Evolutionary conservation across 352 stramenopile genomes (phyloP).

Genomic region (Phytophthora podocarpi): DNA sequence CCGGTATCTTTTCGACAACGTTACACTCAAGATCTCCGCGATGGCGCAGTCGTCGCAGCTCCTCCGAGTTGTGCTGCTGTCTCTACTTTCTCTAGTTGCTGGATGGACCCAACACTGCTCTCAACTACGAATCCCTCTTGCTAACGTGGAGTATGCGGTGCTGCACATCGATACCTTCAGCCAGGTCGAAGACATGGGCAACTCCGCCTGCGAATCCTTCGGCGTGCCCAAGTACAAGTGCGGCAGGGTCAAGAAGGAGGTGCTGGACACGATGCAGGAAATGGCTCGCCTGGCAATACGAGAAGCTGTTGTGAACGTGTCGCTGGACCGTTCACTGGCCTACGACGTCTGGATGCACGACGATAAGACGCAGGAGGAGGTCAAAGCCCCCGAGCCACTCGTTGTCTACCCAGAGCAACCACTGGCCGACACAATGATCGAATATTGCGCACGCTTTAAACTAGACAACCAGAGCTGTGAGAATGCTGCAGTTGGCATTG

Average conservation of each 20-base stretch:
- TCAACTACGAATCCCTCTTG: conserved; percentile 24
- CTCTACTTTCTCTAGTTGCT: neutral
- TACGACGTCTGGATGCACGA: conserved; percentile 44
- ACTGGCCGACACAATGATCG: conserved; percentile 33
- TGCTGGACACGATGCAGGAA: conserved; percentile 45
- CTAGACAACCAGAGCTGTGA: conserved; percentile 23
- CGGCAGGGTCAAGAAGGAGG: conserved; percentile 27
- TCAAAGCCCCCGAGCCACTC: conserved; percentile 30
- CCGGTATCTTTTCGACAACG: too few species aligned
- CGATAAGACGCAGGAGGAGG: conserved; percentile 6
- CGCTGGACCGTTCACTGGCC: conserved; percentile 51
- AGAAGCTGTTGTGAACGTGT: conserved; percentile 65
- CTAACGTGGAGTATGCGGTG: conserved; percentile 35
- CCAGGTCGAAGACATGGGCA: conserved; percentile 33
- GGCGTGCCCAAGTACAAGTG: conserved; percentile 43
- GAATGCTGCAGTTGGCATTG: conserved; percentile 20
- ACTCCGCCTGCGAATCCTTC: conserved; percentile 22
- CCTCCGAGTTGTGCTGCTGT: conserved; percentile 6
- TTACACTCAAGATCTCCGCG: conserved; percentile 1
- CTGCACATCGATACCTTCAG: conserved; percentile 50
- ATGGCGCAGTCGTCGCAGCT: neutral
- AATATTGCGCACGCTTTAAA: conserved; percentile 35
- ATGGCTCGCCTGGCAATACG: conserved; percentile 48
- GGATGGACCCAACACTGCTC: conserved; percentile 18
- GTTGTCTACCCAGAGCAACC: conserved; percentile 43